Base-by-base conservation (phyloP, 2,329 filamentous ascomycete species). In the Sporothrix inflata region DNA sequence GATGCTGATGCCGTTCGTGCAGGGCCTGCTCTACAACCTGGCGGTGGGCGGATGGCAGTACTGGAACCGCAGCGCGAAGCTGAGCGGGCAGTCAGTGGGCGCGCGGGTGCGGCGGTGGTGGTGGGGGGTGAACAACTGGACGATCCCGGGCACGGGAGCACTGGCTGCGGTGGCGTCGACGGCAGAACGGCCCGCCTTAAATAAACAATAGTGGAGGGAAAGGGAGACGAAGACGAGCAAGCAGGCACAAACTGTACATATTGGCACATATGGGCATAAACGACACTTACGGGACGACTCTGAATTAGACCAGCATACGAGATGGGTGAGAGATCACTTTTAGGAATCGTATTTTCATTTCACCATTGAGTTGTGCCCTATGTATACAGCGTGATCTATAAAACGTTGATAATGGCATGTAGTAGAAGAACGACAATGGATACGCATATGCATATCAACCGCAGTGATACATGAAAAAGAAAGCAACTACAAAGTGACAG, bases 101-200 rank as follows among this genome's bases (percentile, higher is more conserved):
- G 93, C 92, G 7, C 89, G 88, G 76, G 83, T 96, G 66, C 87
- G 96, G 77, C 86, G 94, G 76, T 98, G 95, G 96, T 99, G 96
- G 95, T 98, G 94, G 84, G 89, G 88, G 27, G 92, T 97, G 21
- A 98, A 98, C 79, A 94, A 97, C 78, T 98, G 96, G 96, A 85
- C 87, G 66, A 81, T 95, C 72, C 91, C 91, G 14, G 78, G 82
- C 71, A 75, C 76, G 12, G 53, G 53, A 19, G 65, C 53, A 12
- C 45, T 69, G 45, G 24, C 65, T 16, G 63, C 51, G 40, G 63
- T 55, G 27, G 61, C 70, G 7, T 38, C 24, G 27, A 5, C 45
- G 24, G 53, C 27, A 21, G 30, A 51, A n/a, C 65, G 27, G 45
- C 40, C 21, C 2, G 2, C 21, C 12, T 21, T 19, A 51, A 34